Evolutionary conservation across 805 yeast genomes (phyloP), one percentile per base, ranked within the genome.

Genomic region (Phaffomyces opuntiae): DNA sequence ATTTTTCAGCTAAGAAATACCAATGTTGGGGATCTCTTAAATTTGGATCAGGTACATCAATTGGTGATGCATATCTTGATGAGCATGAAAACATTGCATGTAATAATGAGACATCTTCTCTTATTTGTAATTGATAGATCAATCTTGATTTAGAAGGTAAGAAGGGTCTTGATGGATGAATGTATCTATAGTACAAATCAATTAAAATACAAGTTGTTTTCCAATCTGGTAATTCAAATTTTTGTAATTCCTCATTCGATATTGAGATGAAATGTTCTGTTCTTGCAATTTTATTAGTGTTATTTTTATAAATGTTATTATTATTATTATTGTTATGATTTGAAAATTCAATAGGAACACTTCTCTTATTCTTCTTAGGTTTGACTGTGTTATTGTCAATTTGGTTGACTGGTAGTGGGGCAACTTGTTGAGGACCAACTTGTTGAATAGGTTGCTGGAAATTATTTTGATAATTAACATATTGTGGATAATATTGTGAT

Each of bases 101-200:
- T 32, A 63, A 40, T 24, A 63, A 43, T 0, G 66, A 52, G 0
- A 60, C 59, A 38, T 64, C 66, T 29, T 61, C 60, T 25, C 61
- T 57, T 7, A 68, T 46, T 3, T 61, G 52, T 6, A 68, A 44
- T n/a, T 57, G 57, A 19, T 51, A 53, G 4, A 70, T 40, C 33
- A 72, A 57, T 7, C 57, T 42, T 11, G 53, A 51, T 44, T 65
- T 66, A 32, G 66, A 57, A 2, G 74, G 73, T 6, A 73, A 49
- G 8, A 66, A 55, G 17, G 66, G 62, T 39, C 65, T 58, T 7
- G 67, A 59, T 8, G 68, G 63, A 43, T 70, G 67, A n/a, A 66
- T 59, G 51, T 70, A 73, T 36, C 69, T 55, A 52, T 69, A 73
- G 49, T 61, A 72, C 8, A 70, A 47, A 43, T 69, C 72, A 36